phyloP scores from a whole-genome alignment of 2,329 filamentous ascomycete species.

The Hyphodiscus sp. region DNA sequence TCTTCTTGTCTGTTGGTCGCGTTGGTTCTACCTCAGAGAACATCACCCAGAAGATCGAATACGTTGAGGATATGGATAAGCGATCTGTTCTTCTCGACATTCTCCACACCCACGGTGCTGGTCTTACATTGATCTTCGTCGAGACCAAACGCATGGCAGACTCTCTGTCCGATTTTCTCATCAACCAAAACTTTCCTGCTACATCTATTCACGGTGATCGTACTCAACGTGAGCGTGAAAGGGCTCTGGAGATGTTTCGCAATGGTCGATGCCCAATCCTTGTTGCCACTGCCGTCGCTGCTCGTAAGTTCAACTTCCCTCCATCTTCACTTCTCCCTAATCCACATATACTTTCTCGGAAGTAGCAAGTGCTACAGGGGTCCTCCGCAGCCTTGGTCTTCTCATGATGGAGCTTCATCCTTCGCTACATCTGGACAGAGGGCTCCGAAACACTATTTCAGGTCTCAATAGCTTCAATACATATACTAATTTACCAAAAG shows the following conservation, averaged over 20 bases:
- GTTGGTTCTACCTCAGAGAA: slow-evolving; percentile 99
- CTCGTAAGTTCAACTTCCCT: slow-evolving; percentile 36
- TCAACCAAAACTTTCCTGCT: slow-evolving; percentile 97
- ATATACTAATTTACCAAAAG: slow-evolving; percentile 1
- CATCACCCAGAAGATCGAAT: slow-evolving; percentile 98
- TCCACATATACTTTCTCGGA: background rate
- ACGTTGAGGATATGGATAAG: slow-evolving; percentile 95
- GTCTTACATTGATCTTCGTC: slow-evolving; percentile 94
- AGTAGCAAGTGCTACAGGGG: slow-evolving; percentile 4
- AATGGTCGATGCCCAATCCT: slow-evolving; percentile 92
- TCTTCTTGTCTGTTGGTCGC: slow-evolving; percentile 97
- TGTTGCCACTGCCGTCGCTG: slow-evolving; percentile 94
- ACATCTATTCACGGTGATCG: slow-evolving; percentile 98
- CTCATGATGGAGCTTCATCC: too few species aligned
- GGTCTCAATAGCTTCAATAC: too few species aligned
- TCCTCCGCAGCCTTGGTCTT: background rate
- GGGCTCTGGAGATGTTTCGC: slow-evolving; percentile 95
- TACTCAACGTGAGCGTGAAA: slow-evolving; percentile 97
- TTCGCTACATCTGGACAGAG: too few species aligned
- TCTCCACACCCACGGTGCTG: slow-evolving; percentile 84
- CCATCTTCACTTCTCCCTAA: slow-evolving; percentile 6
- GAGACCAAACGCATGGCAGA: slow-evolving; percentile 99
- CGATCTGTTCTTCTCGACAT: slow-evolving; percentile 96
- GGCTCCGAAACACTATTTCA: background rate
- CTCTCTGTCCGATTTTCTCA: slow-evolving; percentile 92